These are phyloP conservation scores for Trametes gibbosa DNA, from an alignment of 768 basidiomycete genomes.

Conservation along the genomic window DNA sequence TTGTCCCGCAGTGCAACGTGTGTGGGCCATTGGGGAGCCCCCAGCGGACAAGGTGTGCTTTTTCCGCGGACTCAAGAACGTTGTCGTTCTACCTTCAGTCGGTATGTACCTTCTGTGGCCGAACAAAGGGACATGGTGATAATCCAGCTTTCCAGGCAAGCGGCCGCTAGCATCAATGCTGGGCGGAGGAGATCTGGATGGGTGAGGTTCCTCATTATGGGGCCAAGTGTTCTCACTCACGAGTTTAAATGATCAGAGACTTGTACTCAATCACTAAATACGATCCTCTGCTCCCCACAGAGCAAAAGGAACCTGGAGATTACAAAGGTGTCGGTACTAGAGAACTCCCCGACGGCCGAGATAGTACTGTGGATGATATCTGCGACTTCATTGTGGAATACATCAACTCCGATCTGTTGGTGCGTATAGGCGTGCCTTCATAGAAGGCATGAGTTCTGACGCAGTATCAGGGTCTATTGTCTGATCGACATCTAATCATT, in stretches of 20 bases:
- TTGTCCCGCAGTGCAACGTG: slow-evolving; percentile 54
- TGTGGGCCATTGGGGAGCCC: slow-evolving; percentile 69
- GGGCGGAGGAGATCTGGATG: slow-evolving; percentile 79
- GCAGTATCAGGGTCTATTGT: slow-evolving; percentile 25
- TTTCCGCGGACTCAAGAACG: slow-evolving; percentile 63
- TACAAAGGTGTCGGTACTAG: slow-evolving; percentile 39
- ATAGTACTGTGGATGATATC: slow-evolving; percentile 64
- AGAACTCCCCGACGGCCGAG: slow-evolving; percentile 26
- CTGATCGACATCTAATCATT: slow-evolving; percentile 65
- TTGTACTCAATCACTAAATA: slow-evolving; percentile 60
- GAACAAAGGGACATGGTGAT: too few species aligned
- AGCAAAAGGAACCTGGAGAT: slow-evolving; percentile 46
- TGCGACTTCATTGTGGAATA: slow-evolving; percentile 83
- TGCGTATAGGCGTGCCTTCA: slow-evolving; percentile 31
- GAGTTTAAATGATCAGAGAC: slow-evolving; percentile 44
- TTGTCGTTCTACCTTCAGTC: slow-evolving; percentile 65
- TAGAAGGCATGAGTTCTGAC: not conserved
- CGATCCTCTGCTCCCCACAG: slow-evolving; percentile 51
- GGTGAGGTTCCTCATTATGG: slow-evolving; percentile 38
- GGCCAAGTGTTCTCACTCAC: too few species aligned
- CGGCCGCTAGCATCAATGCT: slow-evolving; percentile 68
- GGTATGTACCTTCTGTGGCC: slow-evolving; percentile 40
- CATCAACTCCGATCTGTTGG: slow-evolving; percentile 79
- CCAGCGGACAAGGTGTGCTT: slow-evolving; percentile 52
- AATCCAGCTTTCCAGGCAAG: slow-evolving; percentile 37